Conservation (phyloP, 257 asterid genomes). For the Craterostigma plantagineum region DNA sequence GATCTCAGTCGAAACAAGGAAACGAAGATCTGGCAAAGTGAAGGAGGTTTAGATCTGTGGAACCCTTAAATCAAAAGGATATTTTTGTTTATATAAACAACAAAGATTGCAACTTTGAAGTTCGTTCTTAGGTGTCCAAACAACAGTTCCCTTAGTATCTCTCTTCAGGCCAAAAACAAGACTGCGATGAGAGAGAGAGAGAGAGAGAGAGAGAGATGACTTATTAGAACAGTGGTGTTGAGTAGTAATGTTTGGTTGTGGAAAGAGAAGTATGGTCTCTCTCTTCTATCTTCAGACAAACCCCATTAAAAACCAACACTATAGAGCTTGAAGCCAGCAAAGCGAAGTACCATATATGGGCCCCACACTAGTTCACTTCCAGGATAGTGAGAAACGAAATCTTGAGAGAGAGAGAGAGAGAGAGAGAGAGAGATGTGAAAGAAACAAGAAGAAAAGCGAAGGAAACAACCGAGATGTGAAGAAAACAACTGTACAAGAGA, state of each 20-base stretch:
- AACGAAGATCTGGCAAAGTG: slow-evolving; percentile 43
- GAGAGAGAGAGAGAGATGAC: slow-evolving; percentile 9
- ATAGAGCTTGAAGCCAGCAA: slow-evolving; percentile 71
- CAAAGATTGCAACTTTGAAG: slow-evolving; percentile 9
- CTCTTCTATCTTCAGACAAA: slow-evolving; percentile 56
- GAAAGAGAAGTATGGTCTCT: slow-evolving; percentile 16
- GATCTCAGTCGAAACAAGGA: too few relatives aligned
- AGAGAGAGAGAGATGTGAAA: too few relatives aligned
- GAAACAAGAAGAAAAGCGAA: too few relatives aligned
- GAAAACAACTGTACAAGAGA: not conserved
- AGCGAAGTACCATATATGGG: slow-evolving; percentile 58
- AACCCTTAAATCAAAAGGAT: slow-evolving; percentile 29
- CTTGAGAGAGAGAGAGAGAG: slow-evolving; percentile 16
- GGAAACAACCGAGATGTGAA: slow-evolving; percentile 4
- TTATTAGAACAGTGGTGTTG: too few relatives aligned
- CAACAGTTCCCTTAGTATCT: not conserved
- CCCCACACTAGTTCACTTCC: slow-evolving; percentile 20
- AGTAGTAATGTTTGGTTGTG: too few relatives aligned
- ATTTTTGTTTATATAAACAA: not conserved
- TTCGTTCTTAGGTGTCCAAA: slow-evolving; percentile 8
- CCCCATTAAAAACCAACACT: slow-evolving; percentile 73
- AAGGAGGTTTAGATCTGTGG: slow-evolving; percentile 46
- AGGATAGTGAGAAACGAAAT: slow-evolving; percentile 14
- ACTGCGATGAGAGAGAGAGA: slow-evolving; percentile 4
- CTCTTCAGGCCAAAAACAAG: too few relatives aligned